Conservation (phyloP, 2,329 filamentous ascomycete species). For the Fusarium devonianum region DNA sequence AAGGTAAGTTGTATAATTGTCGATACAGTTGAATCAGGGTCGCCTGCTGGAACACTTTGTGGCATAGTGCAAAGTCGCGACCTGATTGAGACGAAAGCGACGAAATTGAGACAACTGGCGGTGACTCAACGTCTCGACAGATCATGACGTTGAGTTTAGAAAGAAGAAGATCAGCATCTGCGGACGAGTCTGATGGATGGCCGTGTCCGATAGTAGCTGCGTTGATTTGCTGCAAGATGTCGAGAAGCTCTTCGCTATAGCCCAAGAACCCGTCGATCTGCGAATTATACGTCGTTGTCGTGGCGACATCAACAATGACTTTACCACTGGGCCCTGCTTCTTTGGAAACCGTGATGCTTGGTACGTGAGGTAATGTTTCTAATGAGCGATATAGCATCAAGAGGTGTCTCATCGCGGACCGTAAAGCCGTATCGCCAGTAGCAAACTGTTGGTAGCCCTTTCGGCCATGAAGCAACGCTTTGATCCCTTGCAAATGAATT, state of each 20-base stretch:
- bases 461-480: conserved; percentile 26
- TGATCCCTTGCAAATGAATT: conserved; percentile 40
- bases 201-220: neutral
- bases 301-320: too few relatives aligned
- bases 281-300: neutral
- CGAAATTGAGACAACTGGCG: conserved; percentile 31
- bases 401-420: conserved; percentile 38
- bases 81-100: conserved; percentile 36
- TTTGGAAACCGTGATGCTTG: conserved; percentile 3
- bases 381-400: conserved; percentile 42
- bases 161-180: conserved; percentile 32
- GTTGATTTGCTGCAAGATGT: conserved; percentile 38
- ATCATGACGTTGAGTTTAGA: conserved; percentile 39
- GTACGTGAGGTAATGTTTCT: conserved; percentile 39
- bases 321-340: too few relatives aligned
- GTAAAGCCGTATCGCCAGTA: neutral
- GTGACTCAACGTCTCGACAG: conserved; percentile 25
- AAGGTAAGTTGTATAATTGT: conserved; percentile 31
- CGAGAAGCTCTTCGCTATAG: conserved; percentile 41
- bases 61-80: conserved; percentile 39
- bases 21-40: conserved; percentile 40
- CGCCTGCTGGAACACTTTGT: conserved; percentile 40
- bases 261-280: conserved; percentile 43
- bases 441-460: conserved; percentile 2
- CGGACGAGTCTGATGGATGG: neutral